Conservation (phyloP, 179 eudicot species). For the Spergularia azorica region DNA sequence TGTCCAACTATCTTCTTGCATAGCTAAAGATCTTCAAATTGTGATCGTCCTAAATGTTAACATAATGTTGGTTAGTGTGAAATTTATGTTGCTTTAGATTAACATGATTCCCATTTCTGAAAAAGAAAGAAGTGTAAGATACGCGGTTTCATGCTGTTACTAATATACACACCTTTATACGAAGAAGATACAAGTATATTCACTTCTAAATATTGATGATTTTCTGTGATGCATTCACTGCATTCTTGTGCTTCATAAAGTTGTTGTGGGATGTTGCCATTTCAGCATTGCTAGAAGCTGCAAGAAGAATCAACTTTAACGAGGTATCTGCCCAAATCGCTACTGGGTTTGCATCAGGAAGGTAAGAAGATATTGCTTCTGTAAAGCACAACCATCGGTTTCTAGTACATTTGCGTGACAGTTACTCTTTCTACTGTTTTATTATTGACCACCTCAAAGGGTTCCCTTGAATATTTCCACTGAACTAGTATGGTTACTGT, state of each 20-base stretch:
- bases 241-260: not conserved
- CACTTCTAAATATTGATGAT: not conserved
- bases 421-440: not conserved
- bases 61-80: too few relatives aligned
- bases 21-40: too few relatives aligned
- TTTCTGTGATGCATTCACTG: not conserved
- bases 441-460: not conserved
- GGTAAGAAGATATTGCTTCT: conserved; percentile 41
- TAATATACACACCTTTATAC: too few relatives aligned
- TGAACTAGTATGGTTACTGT: not conserved
- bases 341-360: conserved; percentile 88
- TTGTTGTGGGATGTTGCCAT: conserved; percentile 24
- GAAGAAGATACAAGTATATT: not conserved
- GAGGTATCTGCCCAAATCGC: conserved; percentile 68
- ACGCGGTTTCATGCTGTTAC: not conserved
- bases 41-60: too few relatives aligned
- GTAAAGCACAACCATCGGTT: not conserved
- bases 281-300: conserved; percentile 91
- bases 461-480: not conserved
- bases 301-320: conserved; percentile 77
- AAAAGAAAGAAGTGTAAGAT: not conserved
- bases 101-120: not conserved
- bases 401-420: not conserved
- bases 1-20: too few relatives aligned
- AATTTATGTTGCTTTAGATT: not conserved